Base-by-base conservation (phyloP, 2,329 filamentous ascomycete species). In the Periconia macrospinosa region DNA sequence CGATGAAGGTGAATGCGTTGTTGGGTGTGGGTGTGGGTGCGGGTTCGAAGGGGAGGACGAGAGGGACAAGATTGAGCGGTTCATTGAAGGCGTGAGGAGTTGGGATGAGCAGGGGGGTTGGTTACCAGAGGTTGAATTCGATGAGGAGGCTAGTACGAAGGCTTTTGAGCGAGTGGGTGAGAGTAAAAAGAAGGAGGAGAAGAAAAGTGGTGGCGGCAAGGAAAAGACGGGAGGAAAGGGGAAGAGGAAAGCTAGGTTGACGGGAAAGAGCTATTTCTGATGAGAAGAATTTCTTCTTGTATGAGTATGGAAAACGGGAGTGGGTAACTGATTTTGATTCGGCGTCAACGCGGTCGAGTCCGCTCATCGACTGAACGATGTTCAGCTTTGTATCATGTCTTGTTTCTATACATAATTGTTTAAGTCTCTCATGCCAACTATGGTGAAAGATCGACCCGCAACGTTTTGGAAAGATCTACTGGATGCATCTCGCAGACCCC, bases 1-100 rank as follows among this genome's bases (percentile, higher is more conserved):
- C 41, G 65, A 66, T 6, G 65, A 67, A 30, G 62, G 61, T 13
- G 68, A 69, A 47, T 72, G 70, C 49, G 62, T 67, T 3, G 69
- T 70, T 9, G 65, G 65, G 1, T 67, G 69, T 43, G 61, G 62
- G 6, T 68, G 68, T 20, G 67, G 63, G 13, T 70, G 65, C 41
- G 65, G 67, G 7, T 55, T 69, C 30, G 63, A 69, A 48, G 65
- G 63, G 5, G 56, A 66, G 19, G 59, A 65, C 17, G 63, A 65
- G 53, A 55, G 60, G 23, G 63, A 51, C 23, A 55, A 60, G 30
- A 67, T 70, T 59, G 67, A 68, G 40, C 62, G 64, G 7, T 68
- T 67, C 19, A 61, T 68, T 20, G 68, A 69, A 14, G 64, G 63
- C 19, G 63, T 68, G 8, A 56, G 66, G 19, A 61, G 57, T 5